phyloP scores from a whole-genome alignment of 2,329 filamentous ascomycete species.

The Aspergillus flavus region DNA sequence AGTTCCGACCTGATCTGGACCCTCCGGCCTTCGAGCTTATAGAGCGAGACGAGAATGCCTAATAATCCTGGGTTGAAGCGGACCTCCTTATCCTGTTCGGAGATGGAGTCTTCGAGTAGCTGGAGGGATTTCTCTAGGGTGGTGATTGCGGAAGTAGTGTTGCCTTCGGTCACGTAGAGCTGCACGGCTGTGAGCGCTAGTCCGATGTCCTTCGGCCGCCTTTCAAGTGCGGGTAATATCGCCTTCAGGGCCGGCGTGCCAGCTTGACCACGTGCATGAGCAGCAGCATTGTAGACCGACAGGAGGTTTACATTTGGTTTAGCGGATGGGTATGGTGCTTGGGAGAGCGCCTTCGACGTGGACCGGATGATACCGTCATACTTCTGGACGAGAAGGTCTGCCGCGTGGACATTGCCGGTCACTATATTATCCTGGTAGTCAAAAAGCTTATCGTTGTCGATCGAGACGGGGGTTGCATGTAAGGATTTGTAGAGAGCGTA shows the following conservation, averaged over 20 bases:
- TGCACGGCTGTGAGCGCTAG: slow-evolving; percentile 79
- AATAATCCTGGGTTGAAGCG: slow-evolving; percentile 85
- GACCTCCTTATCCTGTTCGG: slow-evolving; percentile 63
- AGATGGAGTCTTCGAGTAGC: slow-evolving; percentile 65
- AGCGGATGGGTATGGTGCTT: slow-evolving; percentile 52
- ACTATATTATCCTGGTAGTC: slow-evolving; percentile 59
- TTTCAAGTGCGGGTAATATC: slow-evolving; percentile 70
- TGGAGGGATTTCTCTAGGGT: slow-evolving; percentile 75
- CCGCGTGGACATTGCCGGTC: slow-evolving; percentile 56
- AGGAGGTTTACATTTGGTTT: slow-evolving; percentile 57
- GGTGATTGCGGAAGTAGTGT: slow-evolving; percentile 72
- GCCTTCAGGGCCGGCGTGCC: slow-evolving; percentile 70
- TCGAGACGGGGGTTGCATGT: slow-evolving; percentile 50
- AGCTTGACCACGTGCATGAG: slow-evolving; percentile 60
- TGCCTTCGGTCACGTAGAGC: slow-evolving; percentile 72
- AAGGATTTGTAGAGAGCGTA: slow-evolving; percentile 61
- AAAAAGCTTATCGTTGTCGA: slow-evolving; percentile 60
- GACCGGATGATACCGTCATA: slow-evolving; percentile 61
- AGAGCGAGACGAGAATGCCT: slow-evolving; percentile 76
- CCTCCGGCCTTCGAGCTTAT: slow-evolving; percentile 74
- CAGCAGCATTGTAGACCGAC: slow-evolving; percentile 72
- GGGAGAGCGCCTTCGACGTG: slow-evolving; percentile 53
- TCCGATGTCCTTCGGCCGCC: slow-evolving; percentile 77
- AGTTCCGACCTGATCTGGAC: slow-evolving; percentile 72
- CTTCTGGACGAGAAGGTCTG: slow-evolving; percentile 63